Evolutionary conservation across 768 basidiomycete species (phyloP), one percentile per base, ranked within the genome.

Genomic region (Mrakia hoshinonis): DNA sequence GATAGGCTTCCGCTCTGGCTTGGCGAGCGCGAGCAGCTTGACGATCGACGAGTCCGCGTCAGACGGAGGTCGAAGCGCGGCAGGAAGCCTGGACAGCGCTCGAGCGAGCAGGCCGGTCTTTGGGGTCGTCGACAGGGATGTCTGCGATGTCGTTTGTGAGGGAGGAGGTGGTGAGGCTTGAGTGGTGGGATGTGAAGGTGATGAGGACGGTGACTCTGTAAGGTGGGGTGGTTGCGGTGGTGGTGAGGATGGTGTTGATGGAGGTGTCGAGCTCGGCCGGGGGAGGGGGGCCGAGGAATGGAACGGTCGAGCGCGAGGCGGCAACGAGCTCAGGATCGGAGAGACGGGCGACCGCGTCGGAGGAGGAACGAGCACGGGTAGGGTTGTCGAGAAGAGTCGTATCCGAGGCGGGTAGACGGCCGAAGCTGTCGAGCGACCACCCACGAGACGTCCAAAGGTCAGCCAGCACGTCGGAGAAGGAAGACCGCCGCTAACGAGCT

Each of bases 1-100:
- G 11, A 96, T 82, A 1, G 90, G 87, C 74, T 86, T 90, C 76
- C 82, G 83, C 81, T 98, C 95, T 0, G 92, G 89, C 76, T 82
- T 87, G 0, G 92, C 92, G 49, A 98, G 85, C 0, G 87, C 81
- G 13, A 89, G 75, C 43, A 97, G 67, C 86, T 78, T 90, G 31
- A 54, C 36, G 31, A 72, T 72, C 15, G 70, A 72, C 52, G 70
- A 69, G 36, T 61, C 31, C 3, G 63, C 48, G 13, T 65, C 48
- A 9, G 24, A 12, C 9, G 63, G 63, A 43, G 63, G 63, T 9
- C 63, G 43, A 4, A 65, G 63, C 3, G 63, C 34, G 10, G 63
- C 48, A 7, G 63, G 63, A 20, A 61, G 58, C 11, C 34, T 15
- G 58, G 58, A 34, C 10, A 61, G 34, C 31, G 34, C 34, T 61